Evolutionary conservation across 257 asterid genomes (phyloP), one percentile per base, ranked within the genome.

Genomic region (Anisodus tanguticus): DNA sequence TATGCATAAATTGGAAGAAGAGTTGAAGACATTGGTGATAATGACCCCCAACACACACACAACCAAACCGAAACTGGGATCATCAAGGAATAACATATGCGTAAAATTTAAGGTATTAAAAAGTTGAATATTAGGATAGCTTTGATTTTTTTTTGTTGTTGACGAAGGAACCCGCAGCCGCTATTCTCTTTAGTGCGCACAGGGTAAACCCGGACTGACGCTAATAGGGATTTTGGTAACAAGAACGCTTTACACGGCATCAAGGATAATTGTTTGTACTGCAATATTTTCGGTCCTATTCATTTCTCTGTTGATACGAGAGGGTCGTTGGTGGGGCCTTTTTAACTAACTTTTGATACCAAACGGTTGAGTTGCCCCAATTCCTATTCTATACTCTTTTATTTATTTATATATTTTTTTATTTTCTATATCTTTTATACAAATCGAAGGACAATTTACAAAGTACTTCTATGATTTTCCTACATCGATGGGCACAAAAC

Each of bases 1-100:
- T 63, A 79, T 68, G 70, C 86, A 84, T 88, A 54, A 87, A 86
- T 94, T 93, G 91, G 85, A 88, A 89, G 92, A 31, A 31, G 35
- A 0, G 35, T 31, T 31, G 1, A 31, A 31, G 35, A 31, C 35
- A 31, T 31, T 83, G 92, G 90, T 88, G 91, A 88, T 60, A 51
- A 67, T 79, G 80, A 84, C 45, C 4, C 6, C 45, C 4, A 0
- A 41, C 55, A 84, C 55, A 83, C 62, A 45, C 26, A 85, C 16
- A 83, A 83, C 4, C 85, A 83, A 59, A 79, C 53, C 8, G 41
- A 62, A 83, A 83, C 4, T 79, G 17, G 45, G 74, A 47, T 45
- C 49, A 72, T 62, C 4, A 67, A 62, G 26, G 16, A 41, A 60
- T 37, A 35, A 54, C 39, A 53, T 6, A 72, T 22, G 84, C 60